Conservation (phyloP, 2,329 filamentous ascomycete species). For the Sclerotinia sclerotiorum region DNA sequence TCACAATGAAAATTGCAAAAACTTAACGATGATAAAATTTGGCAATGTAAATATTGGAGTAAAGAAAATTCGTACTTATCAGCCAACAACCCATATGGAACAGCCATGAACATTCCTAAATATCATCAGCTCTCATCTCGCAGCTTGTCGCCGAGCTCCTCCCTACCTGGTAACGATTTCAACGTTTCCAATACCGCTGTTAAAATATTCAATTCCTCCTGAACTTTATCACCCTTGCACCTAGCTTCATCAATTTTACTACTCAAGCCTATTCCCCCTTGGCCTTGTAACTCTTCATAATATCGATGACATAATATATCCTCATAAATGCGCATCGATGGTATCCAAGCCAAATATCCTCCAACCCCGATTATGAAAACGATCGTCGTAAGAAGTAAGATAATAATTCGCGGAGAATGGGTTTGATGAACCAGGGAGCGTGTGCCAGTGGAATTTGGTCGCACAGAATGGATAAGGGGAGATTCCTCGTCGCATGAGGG, state of each 20-base stretch:
- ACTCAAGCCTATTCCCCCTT: constrained; percentile 31
- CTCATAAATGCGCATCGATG: constrained; percentile 43
- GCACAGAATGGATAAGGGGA: constrained; percentile 18
- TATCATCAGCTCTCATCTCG: constrained; percentile 13
- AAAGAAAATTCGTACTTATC: constrained; percentile 40
- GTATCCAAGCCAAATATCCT: constrained; percentile 40
- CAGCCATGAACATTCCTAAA: constrained; percentile 39
- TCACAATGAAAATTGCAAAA: neutral
- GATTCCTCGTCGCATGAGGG: constrained; percentile 21
- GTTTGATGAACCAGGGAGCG: constrained; percentile 19
- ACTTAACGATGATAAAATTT: neutral
- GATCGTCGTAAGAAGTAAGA: constrained; percentile 39
- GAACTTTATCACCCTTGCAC: constrained; percentile 44
- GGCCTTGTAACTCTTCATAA: constrained; percentile 34
- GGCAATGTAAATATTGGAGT: neutral
- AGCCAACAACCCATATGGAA: constrained; percentile 44
- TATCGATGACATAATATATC: constrained; percentile 46
- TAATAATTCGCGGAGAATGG: constrained; percentile 38
- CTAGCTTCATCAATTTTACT: constrained; percentile 41
- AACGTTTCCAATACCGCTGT: constrained; percentile 40
- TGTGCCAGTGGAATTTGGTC: neutral
- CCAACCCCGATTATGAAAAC: constrained; percentile 39
- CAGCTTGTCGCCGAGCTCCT: neutral
- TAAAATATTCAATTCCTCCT: constrained; percentile 42
- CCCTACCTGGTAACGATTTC: constrained; percentile 39